Percentiles rank a stretch among this genome's conserved stretches.
phyloP scores from a whole-genome alignment of 208 protist genomes.

The Wallacemonas collosoma region DNA sequence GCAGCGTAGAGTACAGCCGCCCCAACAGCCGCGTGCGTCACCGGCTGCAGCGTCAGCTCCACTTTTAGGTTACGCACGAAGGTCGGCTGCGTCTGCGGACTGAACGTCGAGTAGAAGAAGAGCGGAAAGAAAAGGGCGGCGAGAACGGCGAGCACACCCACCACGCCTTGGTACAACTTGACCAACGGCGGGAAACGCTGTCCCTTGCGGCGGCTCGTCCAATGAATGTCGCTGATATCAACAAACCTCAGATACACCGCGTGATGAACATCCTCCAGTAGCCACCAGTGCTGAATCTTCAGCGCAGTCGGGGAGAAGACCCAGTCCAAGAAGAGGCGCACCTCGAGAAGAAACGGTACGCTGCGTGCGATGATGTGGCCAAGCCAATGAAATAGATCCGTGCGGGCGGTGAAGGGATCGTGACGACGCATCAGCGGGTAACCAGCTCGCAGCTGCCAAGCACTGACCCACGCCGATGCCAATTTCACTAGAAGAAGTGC shows the following conservation, averaged over 20 bases:
- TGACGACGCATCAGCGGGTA: conserved; percentile 53
- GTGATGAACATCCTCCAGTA: conserved; percentile 79
- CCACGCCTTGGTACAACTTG: conserved; percentile 54
- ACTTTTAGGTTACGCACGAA: conserved; percentile 17
- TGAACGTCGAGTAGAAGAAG: conserved; percentile 82
- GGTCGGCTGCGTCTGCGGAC: conserved; percentile 53
- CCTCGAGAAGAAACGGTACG: conserved; percentile 80
- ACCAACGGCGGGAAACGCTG: conserved; percentile 48
- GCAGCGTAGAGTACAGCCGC: conserved; percentile 4
- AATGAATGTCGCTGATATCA: conserved; percentile 59
- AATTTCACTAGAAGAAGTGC: conserved; percentile 40
- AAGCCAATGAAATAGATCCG: conserved; percentile 51
- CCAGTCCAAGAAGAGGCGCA: conserved; percentile 82
- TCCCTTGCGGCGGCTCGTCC: conserved; percentile 42
- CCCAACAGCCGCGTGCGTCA: neutral
- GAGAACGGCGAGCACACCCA: conserved; percentile 60
- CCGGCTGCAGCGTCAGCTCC: conserved; percentile 16
- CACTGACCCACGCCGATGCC: conserved; percentile 49
- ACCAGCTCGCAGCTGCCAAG: conserved; percentile 51
- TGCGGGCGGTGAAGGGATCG: conserved; percentile 54
- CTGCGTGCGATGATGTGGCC: conserved; percentile 49
- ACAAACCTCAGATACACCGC: conserved; percentile 63
- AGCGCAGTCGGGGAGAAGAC: conserved; percentile 61
- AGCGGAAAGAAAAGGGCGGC: conserved; percentile 62
- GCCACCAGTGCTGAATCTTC: conserved; percentile 77